Percentiles rank a stretch among this genome's conserved stretches.
phyloP scores from a whole-genome alignment of 805 yeast genomes.

The Ogataea paraovalis region DNA sequence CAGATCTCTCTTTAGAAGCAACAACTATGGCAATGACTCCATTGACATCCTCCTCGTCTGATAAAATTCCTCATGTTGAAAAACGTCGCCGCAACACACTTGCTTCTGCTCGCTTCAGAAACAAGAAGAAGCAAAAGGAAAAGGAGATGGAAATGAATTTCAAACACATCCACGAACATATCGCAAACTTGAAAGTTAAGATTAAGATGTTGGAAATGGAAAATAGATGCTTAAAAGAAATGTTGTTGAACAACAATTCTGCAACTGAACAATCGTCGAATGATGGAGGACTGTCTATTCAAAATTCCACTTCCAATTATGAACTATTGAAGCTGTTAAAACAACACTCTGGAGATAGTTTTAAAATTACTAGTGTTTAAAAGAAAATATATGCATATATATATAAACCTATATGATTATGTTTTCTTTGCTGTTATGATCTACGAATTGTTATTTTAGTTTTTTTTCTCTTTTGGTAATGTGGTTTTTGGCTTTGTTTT shows the following conservation, averaged over 20 bases:
- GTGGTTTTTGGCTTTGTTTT: neutral
- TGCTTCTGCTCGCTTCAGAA: constrained; percentile 62
- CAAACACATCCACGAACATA: constrained; percentile 39
- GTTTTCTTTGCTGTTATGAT: neutral
- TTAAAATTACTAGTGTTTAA: constrained; percentile 22
- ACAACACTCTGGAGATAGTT: constrained; percentile 19
- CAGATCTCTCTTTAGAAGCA: neutral
- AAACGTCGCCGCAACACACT: constrained; percentile 59
- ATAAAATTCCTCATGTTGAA: constrained; percentile 25
- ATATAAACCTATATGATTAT: neutral
- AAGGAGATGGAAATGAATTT: constrained; percentile 53
- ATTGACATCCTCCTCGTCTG: neutral
- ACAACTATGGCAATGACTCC: neutral
- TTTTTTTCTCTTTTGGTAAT: neutral
- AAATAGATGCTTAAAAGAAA: constrained; percentile 51
- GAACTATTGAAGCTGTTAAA: constrained; percentile 21
- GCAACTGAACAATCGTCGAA: neutral
- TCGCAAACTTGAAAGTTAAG: constrained; percentile 41
- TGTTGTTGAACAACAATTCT: constrained; percentile 23
- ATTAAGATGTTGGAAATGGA: constrained; percentile 59
- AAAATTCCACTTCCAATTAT: constrained; percentile 19
- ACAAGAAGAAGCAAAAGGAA: constrained; percentile 57
- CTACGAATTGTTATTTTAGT: neutral
- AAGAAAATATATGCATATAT: neutral
- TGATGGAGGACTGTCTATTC: constrained; percentile 30